A percentile compares a stretch with the other conserved stretches of the same genome.
Conservation (phyloP, 768 basidiomycete genomes). For the Paxillus involutus region DNA sequence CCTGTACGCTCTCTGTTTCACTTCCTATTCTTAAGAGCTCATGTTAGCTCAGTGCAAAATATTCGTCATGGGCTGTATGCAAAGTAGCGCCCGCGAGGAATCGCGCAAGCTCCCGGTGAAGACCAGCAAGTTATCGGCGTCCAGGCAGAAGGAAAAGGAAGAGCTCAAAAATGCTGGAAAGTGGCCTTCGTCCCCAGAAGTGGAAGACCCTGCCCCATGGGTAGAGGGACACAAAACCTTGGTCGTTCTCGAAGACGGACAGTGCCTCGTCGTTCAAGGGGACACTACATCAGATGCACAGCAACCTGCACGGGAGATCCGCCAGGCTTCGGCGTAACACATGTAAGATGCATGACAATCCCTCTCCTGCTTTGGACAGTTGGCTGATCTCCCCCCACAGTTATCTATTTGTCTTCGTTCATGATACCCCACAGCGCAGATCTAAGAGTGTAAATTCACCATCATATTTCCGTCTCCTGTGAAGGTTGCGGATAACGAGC, state of each 20-base stretch:
- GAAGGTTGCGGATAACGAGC: neutral
- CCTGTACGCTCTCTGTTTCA: neutral
- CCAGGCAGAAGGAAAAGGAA: conserved; percentile 2
- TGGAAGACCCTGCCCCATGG: conserved; percentile 28
- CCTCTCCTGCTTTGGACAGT: neutral
- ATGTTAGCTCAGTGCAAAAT: neutral
- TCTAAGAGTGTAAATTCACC: neutral
- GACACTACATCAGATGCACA: neutral
- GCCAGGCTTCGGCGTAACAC: neutral
- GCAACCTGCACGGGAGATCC: neutral
- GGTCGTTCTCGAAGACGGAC: conserved; percentile 27
- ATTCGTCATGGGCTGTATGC: conserved; percentile 13
- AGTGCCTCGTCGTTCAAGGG: conserved; percentile 9
- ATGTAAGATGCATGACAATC: neutral
- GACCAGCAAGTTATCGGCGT: neutral
- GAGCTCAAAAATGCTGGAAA: neutral
- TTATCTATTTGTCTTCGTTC: neutral
- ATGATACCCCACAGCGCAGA: neutral
- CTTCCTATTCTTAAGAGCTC: neutral
- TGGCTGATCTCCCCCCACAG: neutral
- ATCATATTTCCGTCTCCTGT: neutral
- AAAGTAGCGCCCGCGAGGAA: conserved; percentile 7
- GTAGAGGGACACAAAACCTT: conserved; percentile 26
- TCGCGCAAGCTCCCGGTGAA: neutral
- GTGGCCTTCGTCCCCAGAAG: conserved; percentile 4